Base-by-base conservation (phyloP, 1,284 basidiomycete genomes). In the Sporisorium reilianum region DNA sequence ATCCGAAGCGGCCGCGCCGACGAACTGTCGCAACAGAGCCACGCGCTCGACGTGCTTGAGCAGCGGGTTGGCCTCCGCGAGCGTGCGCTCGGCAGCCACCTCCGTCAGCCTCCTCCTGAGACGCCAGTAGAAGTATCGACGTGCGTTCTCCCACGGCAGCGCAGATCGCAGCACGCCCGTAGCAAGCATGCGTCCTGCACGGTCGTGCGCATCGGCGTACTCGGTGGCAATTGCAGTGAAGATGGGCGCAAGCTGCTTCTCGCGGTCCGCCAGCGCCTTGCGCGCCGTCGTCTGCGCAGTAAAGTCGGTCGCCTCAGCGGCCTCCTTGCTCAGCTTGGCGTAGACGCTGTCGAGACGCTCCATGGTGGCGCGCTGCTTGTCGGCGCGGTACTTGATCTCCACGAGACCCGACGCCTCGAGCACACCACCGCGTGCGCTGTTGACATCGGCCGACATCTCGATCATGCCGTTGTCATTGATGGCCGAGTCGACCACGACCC, bases 401-500 rank as follows among this genome's bases (percentile, higher is more conserved):
- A 99, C 90, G 79, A 99, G 90, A 86, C 97, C 97, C 86, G 99
- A 96, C 3, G 97, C 94, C 85, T 99, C 97, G 32, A 84, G 73
- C 75, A 99, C 94, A 89, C 97, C 97, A 64, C 95, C 97, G 63
- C 97, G 92, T 20, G 79, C 79, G 30, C 96, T 91, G 26, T 97
- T 94, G 59, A 93, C 90, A 85, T 99, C 97, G 45, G 96, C 96
- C 54, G 62, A 80, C 84, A 85, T 94, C 87, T 98, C 93, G 94
- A 99, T 99, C 87, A 97, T 92, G 83, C 94, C 92, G 5, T 92
- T 89, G 86, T 96, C 95, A 85, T 87, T 87, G 87, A 99, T 99
- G 23, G 94, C 93, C 28, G 96, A 95, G 86, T 99, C 97, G 62
- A 99, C 90, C 6, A 99, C 97, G 77, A 99, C 97, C 95, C 96